Evolutionary conservation across 108 stramenopile genomes (phyloP), one percentile per base, ranked within the genome.

Genomic region (Skeletonema grethae): DNA sequence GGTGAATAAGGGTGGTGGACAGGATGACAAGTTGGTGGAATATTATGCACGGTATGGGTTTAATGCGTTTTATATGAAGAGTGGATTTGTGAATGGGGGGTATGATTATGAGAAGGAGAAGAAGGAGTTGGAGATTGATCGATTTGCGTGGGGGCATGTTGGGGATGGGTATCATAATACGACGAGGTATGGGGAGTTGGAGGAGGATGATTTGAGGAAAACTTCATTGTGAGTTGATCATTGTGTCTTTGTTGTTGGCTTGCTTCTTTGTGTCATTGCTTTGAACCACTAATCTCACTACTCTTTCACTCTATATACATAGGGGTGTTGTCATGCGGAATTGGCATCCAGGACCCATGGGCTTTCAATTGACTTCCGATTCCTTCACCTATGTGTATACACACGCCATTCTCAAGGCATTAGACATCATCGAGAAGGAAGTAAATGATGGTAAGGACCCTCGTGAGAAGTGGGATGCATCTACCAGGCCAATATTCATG

Each of bases 291-390:
- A 24, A 2, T 50, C 22, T 22, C 50, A 53, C 6, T 53, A 8
- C 18, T 53, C 18, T 15, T n/a, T 38, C 10, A 9, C 41, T 9
- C 38, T n/a, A 0, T n/a, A n/a, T n/a, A n/a, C n/a, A n/a, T 15
- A 43, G 41, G 35, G 79, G 79, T 13, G 78, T 80, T 18, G 79
- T 83, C 15, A 80, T 76, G 63, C 55, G 83, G 4, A 82, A 84
- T 45, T 84, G 80, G 84, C 84, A 85, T 57, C 84, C 84, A 4
- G 84, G 84, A 25, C 84, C 84, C 32, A 68, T 85, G 69, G 84
- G 66, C 15, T 82, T 82, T 45, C 84, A 85, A 63, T 63, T 76
- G 30, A 70, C 74, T 20, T 78, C 84, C 10, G 84, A 85, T 57
- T 81, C 84, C 4, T 85, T 82, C 39, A 75, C 79, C 24, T 85